Base-by-base conservation (phyloP, 352 stramenopile species). In the Phytophthora capsici region DNA sequence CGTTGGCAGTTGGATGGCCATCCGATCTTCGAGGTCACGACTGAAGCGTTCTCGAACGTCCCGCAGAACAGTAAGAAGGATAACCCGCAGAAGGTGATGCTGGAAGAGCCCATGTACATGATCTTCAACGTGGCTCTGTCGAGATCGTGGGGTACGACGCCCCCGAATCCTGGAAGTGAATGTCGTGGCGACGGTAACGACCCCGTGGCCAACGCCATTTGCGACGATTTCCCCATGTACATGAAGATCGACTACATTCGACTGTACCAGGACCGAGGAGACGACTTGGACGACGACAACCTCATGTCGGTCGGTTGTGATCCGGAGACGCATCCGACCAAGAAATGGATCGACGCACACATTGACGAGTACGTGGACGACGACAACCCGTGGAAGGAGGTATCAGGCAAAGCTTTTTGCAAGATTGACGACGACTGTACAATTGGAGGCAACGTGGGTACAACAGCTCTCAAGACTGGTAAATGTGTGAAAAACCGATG, bases 221-320 rank as follows among this genome's bases (percentile, higher is more conserved):
- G 88, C 61, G 79, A 94, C 45, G 73, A 59, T 25, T 92, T 96
- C 68, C 86, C 82, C 0, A 90, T 90, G 77, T 86, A 86, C 73
- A 93, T 94, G 77, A 84, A 94, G 71, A 86, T 97, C 63, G 88
- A 97, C 69, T 93, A 94, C 72, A 81, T 97, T 17, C 84, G 90
- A 8, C 44, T 91, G 69, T 91, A 89, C 57, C 82, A 93, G 52
- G 80, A 91, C 67, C 17, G 52, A 10, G 68, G 59, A 1, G 57
- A 64, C 34, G 66, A 65, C 17, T 45, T 67, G 2, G 54, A 86
- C 2, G 57, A 45, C 0, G 75, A 84, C 62, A 84, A 69, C 63
- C 66, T 62, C 40, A 93, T 93, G 82, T 37, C 61, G 2, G 22
- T 89, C 7, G 82, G 79, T 4, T 93, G 84, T 38, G 82, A 93